Percentiles rank a stretch among this genome's conserved stretches.
phyloP scores from a whole-genome alignment of 2,329 filamentous ascomycete species.

The Sporothrix pallida region DNA sequence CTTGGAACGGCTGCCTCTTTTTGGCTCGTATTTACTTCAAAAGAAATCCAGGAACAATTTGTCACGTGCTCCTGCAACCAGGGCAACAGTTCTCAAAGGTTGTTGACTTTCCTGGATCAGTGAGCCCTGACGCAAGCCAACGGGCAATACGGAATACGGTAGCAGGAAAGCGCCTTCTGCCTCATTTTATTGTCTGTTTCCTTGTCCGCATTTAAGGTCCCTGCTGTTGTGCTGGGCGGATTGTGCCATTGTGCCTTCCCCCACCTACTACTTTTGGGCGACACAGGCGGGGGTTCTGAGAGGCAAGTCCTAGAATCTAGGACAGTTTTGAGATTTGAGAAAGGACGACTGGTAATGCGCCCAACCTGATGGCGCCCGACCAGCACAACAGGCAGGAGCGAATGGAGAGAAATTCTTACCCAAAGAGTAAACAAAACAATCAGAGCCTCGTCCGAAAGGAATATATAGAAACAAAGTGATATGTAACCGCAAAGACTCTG shows the following conservation, averaged over 20 bases:
- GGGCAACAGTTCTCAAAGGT: too few relatives aligned
- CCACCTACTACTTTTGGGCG: slow-evolving; percentile 12
- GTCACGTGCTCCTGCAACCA: slow-evolving; percentile 18
- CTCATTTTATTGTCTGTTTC: background rate
- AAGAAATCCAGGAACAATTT: too few relatives aligned
- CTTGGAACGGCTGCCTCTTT: slow-evolving; percentile 14
- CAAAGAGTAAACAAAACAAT: background rate
- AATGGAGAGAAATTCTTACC: background rate
- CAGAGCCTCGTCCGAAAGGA: background rate
- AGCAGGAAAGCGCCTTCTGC: background rate
- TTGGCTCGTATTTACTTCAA: background rate
- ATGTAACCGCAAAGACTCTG: background rate
- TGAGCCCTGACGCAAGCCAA: too few relatives aligned
- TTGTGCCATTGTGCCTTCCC: background rate
- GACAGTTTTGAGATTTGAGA: background rate
- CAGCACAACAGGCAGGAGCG: slow-evolving; percentile 17
- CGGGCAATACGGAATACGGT: background rate
- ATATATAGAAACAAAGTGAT: slow-evolving; percentile 9
- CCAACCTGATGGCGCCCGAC: slow-evolving; percentile 20
- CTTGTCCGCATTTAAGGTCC: background rate
- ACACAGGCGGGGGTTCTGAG: slow-evolving; percentile 10
- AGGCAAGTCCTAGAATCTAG: slow-evolving; percentile 26
- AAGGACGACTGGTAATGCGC: slow-evolving; percentile 21
- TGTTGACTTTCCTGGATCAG: too few relatives aligned
- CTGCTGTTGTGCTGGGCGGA: slow-evolving; percentile 11